Base-by-base conservation (phyloP, 192 early-diverging fungal genomes). In the Coemansia sp. region DNA sequence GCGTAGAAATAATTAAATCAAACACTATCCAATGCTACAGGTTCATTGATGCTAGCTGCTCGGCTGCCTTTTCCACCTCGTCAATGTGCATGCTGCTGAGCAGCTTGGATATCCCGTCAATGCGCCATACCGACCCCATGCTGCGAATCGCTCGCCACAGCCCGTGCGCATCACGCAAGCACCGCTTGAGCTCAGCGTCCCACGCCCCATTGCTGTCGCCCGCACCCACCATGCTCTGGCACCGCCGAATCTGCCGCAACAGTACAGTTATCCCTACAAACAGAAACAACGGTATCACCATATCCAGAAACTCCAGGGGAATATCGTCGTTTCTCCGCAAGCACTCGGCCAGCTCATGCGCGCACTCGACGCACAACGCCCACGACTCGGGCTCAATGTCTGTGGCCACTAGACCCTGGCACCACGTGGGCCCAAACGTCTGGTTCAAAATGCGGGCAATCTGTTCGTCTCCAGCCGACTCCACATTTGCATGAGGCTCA, bases 301-400 rank as follows among this genome's bases (percentile, higher is more conserved):
- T 62, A 41, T 73, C 65, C 14, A 73, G 10, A 12, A 66, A 63
- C 14, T 62, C 58, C 17, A 73, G 32, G 6, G 70, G 70, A 35
- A 73, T 67, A 48, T 73, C 70, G 9, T 19, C 12, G 60, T 73
- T 73, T 17, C 6, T 12, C 4, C 54, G 47, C 25, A 73, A 24
- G 2, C 24, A 52, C 3, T 29, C 21, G 15, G 70, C 45, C 22
- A 73, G 14, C 47, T 67, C 55, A 5, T 73, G 70, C 10, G 65
- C 64, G 27, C 54, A 39, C 19, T 37, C 24, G 3, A 73, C 45
- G 21, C 55, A 66, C 6, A 62, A 24, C 7, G 23, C 25, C 70
- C 70, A 73, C 27, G 70, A 73, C 8, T 21, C 25, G 2, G 59
- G 53, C 47, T 66, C 65, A 2, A 73, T 62, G n/a, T 73, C 70